phyloP scores from a whole-genome alignment of 2,329 filamentous ascomycete genomes.

The Penicillium sp. region DNA sequence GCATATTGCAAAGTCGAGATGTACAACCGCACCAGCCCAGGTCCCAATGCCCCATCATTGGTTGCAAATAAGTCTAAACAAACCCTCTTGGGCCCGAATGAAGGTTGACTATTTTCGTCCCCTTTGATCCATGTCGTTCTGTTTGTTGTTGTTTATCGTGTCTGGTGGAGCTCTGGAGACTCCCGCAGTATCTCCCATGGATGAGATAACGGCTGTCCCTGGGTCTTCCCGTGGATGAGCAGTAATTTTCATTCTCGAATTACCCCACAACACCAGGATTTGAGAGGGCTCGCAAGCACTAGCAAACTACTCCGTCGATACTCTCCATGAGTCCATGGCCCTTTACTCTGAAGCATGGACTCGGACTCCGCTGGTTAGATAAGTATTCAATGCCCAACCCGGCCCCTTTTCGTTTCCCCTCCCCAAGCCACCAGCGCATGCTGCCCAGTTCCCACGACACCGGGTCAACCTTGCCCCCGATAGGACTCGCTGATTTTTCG shows the following conservation, averaged over 20 bases:
- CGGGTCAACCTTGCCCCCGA: not conserved
- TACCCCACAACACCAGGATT: not conserved
- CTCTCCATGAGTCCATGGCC: no score
- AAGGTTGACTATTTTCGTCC: not conserved
- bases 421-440: not conserved
- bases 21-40: not conserved
- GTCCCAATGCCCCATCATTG: not conserved
- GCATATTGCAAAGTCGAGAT: not conserved
- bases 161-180: not conserved
- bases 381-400: not conserved
- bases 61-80: not conserved
- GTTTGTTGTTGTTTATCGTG: not conserved
- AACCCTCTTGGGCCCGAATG: not conserved
- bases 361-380: not conserved
- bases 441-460: not conserved
- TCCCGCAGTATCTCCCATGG: not conserved
- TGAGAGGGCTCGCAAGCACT: not conserved
- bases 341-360: not conserved
- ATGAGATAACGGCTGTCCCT: not conserved
- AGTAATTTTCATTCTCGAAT: not conserved
- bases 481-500: conserved; percentile 6
- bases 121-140: not conserved
- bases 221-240: not conserved
- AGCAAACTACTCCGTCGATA: not conserved
- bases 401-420: not conserved